phyloP scores from a whole-genome alignment of 1,284 basidiomycete species.

The Fomes fomentarius region DNA sequence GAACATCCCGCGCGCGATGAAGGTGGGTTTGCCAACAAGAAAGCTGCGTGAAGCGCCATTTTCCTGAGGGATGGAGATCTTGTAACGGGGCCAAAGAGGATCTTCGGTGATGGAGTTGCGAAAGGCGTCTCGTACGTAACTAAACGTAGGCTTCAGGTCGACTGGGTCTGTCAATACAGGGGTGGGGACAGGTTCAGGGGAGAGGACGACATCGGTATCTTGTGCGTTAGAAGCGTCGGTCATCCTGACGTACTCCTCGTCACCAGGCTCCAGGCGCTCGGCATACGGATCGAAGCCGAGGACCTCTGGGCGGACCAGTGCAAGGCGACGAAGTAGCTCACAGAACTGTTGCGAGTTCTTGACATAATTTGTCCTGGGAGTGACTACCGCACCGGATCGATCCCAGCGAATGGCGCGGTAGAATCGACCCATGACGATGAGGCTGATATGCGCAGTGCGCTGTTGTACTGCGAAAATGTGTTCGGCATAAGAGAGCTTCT shows the following conservation, averaged over 20 bases:
- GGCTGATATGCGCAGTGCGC: background rate
- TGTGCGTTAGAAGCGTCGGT: background rate
- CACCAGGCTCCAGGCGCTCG: background rate
- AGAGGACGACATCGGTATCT: background rate
- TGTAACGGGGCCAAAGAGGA: background rate
- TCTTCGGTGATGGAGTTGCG: background rate
- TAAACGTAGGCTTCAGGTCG: background rate
- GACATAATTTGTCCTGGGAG: conserved; percentile 7
- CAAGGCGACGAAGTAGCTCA: conserved; percentile 7
- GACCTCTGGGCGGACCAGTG: background rate
- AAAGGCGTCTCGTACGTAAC: background rate
- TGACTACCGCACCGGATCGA: background rate
- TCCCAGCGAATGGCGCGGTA: conserved; percentile 9
- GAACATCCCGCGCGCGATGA: background rate
- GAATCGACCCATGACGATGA: conserved; percentile 1
- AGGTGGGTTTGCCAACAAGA: conserved; percentile 3
- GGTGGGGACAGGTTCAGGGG: background rate
- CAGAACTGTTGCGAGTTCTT: background rate
- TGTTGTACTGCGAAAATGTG: conserved; percentile 1
- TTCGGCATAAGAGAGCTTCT: conserved; percentile 2
- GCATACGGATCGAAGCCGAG: conserved; percentile 11
- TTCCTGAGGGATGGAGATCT: background rate
- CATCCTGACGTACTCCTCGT: background rate
- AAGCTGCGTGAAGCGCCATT: background rate
- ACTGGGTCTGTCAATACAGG: background rate